Evolutionary conservation across 2,329 filamentous ascomycete genomes (phyloP).

Genomic region (Cercospora zeina): DNA sequence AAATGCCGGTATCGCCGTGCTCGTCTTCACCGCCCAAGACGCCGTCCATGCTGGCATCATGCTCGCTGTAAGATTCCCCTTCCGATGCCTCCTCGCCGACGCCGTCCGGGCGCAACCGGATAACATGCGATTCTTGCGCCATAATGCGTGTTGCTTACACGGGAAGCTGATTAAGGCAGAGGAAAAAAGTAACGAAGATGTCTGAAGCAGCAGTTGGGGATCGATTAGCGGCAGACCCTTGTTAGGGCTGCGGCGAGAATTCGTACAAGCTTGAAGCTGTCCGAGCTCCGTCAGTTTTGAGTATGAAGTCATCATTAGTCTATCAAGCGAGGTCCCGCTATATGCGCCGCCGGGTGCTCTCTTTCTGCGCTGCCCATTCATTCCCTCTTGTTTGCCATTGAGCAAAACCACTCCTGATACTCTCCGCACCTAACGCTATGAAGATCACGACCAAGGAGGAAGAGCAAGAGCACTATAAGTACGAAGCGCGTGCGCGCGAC

Average conservation of each 20-base stretch:
- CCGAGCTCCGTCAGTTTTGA: background rate
- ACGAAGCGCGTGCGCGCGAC: constrained; percentile 32
- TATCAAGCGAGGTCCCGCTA: constrained; percentile 5
- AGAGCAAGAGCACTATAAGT: constrained; percentile 81
- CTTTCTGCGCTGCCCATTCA: constrained; percentile 1
- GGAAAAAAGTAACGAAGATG: background rate
- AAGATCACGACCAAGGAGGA: constrained; percentile 96
- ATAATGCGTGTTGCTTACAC: background rate
- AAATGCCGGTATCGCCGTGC: constrained; percentile 31
- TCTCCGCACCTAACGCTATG: constrained; percentile 58
- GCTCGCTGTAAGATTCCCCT: constrained; percentile 30
- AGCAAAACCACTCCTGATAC: background rate
- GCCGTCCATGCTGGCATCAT: constrained; percentile 30
- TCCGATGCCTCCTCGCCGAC: constrained; percentile 19
- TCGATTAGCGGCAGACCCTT: constrained; percentile 1
- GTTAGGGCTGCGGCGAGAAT: constrained; percentile 5
- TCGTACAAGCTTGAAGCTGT: background rate
- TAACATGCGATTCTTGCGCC: constrained; percentile 20
- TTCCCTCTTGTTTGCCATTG: background rate
- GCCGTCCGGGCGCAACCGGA: constrained; percentile 25
- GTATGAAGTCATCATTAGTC: constrained; percentile 10
- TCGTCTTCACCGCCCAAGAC: constrained; percentile 34
- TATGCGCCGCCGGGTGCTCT: background rate
- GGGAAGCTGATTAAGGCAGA: background rate
- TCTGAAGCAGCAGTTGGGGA: constrained; percentile 3